Base-by-base conservation (phyloP, 202 grass and related monocot species). In the Carex arenaria region DNA sequence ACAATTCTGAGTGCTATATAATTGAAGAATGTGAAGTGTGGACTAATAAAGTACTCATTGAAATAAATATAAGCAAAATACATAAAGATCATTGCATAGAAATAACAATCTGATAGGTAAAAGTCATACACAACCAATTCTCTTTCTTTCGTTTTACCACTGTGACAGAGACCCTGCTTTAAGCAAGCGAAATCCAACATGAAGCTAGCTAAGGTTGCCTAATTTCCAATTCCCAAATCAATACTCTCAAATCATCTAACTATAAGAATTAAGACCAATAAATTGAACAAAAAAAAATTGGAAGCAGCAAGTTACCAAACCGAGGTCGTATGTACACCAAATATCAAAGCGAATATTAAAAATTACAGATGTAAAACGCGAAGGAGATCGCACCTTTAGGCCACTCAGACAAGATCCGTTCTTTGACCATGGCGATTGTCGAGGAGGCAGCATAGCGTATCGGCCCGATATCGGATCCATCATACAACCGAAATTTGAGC, bases 401-500 rank as follows among this genome's bases (percentile, higher is more conserved):
- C 92, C 92, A 94, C 15, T 94, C 92, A 64, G 90, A 84, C 82
- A 94, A 88, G 90, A 94, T 88, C 84, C 92, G 92, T 23, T 94
- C 92, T 87, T 94, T 94, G 78, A 94, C 89, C 10, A 90, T 85
- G 86, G 90, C 81, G 75, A 94, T 69, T 63, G 92, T 94, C 57
- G 90, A 15, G 28, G 86, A 84, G 17, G 92, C 90, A 73, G 87
- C 87, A 80, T 88, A 94, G 80, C 92, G 90, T 23, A 94, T 10
- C 65, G 92, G 92, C 1, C 92, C 92, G 77, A 94, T 90, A 81
- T 94, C 90, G 72, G 92, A 94, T 84, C 92, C 92, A 30, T 94
- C 92, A 63, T 91, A 94, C 42, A 94, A 82, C 22, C 92, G 87
- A 59, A 94, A 94, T 85, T 88, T 92, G 12, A 94, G 87, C 23